Base-by-base conservation (phyloP, 768 basidiomycete genomes). In the Lactarius hengduanensis region DNA sequence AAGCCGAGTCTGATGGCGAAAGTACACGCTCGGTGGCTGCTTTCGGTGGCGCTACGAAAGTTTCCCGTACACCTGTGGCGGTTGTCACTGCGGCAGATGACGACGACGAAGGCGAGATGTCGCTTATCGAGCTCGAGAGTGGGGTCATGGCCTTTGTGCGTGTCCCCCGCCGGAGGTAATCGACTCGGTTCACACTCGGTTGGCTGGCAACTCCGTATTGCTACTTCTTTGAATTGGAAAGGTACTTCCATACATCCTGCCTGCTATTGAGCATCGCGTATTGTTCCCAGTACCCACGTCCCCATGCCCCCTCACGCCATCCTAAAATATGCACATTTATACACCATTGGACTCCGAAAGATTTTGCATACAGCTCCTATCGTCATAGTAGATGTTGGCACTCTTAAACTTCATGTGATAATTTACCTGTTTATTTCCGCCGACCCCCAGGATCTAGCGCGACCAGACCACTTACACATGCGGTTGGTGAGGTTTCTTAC, bases 121-220 rank as follows among this genome's bases (percentile, higher is more conserved):
- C 65, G 5, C 68, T 69, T 7, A 57, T 69, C 41, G 68, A 67
- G 65, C 68, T 69, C 50, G 68, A 69, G 65, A 67, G 43, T 45
- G 68, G 68, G 7, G 68, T 67, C 32, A 67, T 69, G 26, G 18
- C 60, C 32, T 69, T 69, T 56, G 68, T 69, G 57, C 68, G 68
- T 34, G 57, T 34, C 32, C 58, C 62, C 43, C 66, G 66, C 30
- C 68, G 68, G 38, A 50, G 61, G 57, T 69, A 63, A 55, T 20
- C 36, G 32, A 45, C 22, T 59, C 16, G 11, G 13, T 10, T 15
- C 65, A 3, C 22, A 32, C 16, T 18, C 57, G 15, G 41, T 63
- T 34, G 50, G 53, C 57, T 32, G 30, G 36, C 57, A n/a, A 36
- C 58, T 40, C 54, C 38, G 50, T 67, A 54, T 55, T 45, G 22